phyloP scores from a whole-genome alignment of 1,139 yeast species.

The Suhomyces taliae region DNA sequence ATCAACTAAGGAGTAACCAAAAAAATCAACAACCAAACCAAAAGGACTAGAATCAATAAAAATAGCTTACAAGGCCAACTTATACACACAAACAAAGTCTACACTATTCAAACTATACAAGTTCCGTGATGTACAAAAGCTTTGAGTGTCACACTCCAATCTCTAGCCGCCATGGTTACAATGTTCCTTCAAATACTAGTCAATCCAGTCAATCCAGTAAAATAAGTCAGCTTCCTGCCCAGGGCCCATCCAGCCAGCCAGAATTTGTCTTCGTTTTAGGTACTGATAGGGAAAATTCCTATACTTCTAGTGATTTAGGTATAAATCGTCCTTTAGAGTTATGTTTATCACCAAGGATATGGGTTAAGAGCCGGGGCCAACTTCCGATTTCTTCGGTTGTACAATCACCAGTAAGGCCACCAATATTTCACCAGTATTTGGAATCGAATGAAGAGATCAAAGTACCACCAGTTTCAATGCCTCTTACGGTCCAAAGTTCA shows the following conservation, averaged over 20 bases:
- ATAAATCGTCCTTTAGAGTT: neutral
- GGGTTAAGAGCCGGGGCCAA: conserved; percentile 7
- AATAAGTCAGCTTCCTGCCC: neutral
- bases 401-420: conserved; percentile 4
- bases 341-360: neutral
- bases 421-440: conserved; percentile 1
- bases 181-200: conserved; percentile 4
- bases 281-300: neutral
- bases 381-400: conserved; percentile 7
- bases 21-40: too few relatives aligned
- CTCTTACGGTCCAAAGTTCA: conserved; percentile 9
- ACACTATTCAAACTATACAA: too few relatives aligned
- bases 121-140: neutral
- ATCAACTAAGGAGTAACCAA: too few relatives aligned
- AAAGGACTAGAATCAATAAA: too few relatives aligned
- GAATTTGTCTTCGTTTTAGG: neutral
- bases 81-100: too few relatives aligned
- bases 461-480: neutral
- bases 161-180: neutral
- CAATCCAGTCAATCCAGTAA: conserved; percentile 1
- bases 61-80: too few relatives aligned
- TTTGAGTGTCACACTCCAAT: neutral
- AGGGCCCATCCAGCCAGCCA: neutral
- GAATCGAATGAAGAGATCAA: conserved; percentile 1
- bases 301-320: too few relatives aligned